Conservation (phyloP, 2,329 filamentous ascomycete genomes). For the Aureobasidium sp. region DNA sequence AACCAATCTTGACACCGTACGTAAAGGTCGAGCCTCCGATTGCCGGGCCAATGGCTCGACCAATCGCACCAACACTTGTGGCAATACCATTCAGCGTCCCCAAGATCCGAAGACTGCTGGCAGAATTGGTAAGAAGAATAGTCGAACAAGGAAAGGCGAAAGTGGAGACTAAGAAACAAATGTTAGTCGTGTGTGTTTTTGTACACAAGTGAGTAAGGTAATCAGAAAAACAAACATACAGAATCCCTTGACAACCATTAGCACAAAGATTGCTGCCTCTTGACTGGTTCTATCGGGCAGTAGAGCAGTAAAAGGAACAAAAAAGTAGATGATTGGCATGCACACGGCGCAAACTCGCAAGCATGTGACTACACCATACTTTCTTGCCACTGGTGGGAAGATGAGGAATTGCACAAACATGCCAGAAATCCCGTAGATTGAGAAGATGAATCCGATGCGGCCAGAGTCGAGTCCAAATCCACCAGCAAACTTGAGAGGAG, state of each 20-base stretch:
- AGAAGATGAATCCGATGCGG: slow-evolving; percentile 79
- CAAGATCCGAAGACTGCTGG: slow-evolving; percentile 64
- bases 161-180: slow-evolving; percentile 47
- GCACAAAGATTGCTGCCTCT: slow-evolving; percentile 52
- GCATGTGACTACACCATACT: slow-evolving; percentile 67
- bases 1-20: slow-evolving; percentile 66
- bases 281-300: slow-evolving; percentile 45
- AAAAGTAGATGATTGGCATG: slow-evolving; percentile 69
- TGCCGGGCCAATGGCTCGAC: slow-evolving; percentile 72
- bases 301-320: slow-evolving; percentile 76
- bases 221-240: slow-evolving; percentile 22
- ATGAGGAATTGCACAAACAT: slow-evolving; percentile 79
- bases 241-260: slow-evolving; percentile 69
- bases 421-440: slow-evolving; percentile 69
- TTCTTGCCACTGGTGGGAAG: slow-evolving; percentile 68
- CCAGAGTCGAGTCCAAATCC: slow-evolving; percentile 69
- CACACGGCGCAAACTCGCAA: slow-evolving; percentile 59
- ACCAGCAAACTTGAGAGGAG: slow-evolving; percentile 75
- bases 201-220: too few species aligned
- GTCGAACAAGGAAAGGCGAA: slow-evolving; percentile 85
- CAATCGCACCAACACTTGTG: slow-evolving; percentile 73
- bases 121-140: slow-evolving; percentile 85
- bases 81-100: slow-evolving; percentile 89
- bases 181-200: not conserved
- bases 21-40: slow-evolving; percentile 66